Percentiles rank a stretch among this genome's conserved stretches.
These are phyloP conservation scores for Ammopiptanthus mongolicus DNA, from an alignment of 306 rosid species.

Conservation along the genomic window DNA sequence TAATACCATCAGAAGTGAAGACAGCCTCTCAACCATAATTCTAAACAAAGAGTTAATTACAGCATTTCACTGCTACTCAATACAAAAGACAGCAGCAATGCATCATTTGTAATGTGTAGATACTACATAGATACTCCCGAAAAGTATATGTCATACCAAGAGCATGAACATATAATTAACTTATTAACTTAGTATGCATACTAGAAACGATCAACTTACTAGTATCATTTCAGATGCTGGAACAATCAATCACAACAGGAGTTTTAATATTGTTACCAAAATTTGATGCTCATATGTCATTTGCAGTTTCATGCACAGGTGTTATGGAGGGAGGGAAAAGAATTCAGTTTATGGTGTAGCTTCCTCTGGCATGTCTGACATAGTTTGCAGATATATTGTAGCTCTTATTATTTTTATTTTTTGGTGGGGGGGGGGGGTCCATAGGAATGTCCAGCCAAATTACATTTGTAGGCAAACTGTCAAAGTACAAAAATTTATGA, in stretches of 20 bases:
- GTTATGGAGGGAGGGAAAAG: background rate
- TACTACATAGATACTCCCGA: background rate
- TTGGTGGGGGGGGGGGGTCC: background rate
- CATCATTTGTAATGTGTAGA: background rate
- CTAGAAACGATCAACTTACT: background rate
- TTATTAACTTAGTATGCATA: background rate
- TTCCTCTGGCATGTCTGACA: background rate
- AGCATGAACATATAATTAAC: background rate
- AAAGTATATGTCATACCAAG: background rate
- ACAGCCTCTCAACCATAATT: conserved; percentile 9
- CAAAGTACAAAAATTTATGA: conserved; percentile 6
- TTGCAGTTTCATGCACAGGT: background rate
- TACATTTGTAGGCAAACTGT: background rate
- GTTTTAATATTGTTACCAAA: background rate
- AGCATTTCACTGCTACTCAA: background rate
- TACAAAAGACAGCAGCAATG: background rate
- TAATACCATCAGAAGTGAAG: background rate
- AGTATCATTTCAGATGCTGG: background rate
- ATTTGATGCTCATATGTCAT: background rate
- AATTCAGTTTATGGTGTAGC: background rate
- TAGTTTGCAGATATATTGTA: background rate
- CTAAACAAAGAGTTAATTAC: background rate
- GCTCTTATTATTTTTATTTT: background rate
- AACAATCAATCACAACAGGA: background rate
- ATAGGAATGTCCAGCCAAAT: background rate